Base-by-base conservation (phyloP, 23 red algal species). In the Gracilaria gracilis region DNA sequence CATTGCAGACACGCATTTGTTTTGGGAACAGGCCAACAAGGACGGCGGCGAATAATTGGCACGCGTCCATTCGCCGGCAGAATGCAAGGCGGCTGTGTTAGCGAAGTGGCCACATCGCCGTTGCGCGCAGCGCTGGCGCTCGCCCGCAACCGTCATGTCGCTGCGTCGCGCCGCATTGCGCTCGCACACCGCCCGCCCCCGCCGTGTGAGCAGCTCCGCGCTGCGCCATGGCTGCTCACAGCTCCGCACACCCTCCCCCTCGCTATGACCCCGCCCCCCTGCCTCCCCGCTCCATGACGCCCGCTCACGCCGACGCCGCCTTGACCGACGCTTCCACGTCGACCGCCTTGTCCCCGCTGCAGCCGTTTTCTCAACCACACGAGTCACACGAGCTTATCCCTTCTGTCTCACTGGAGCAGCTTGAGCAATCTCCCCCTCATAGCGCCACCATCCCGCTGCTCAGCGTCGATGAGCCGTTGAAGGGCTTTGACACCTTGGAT, bases 401-500 rank as follows among this genome's bases (percentile, higher is more conserved):
- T 2, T 75, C 69, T 4, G 17, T 75, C 39, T 4, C 69, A 1
- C n/a, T 75, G 35, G 37, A 75, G 37, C 37, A 75, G 23, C 69
- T 47, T 75, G 37, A 75, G 1, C 69, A 40, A 46, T 6, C 69
- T 3, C n/a, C 36, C 6, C 9, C 69, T 8, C 4, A 5, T 28
- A 7, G 8, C 8, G 16, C 37, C 8, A 12, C 69, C 69, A 46
- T 75, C 19, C 39, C 69, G 8, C 16, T 75, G 35, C 69, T 75
- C 36, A 9, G 9, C 36, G 35, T 37, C 29, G 69, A 75, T 27
- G 17, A 75, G 69, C 90, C 91, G 16, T 46, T 89, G 23, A 72
- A 76, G 59, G 93, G 85, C 83, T 95, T 95, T 42, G 76, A 95
- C 51, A 75, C 48, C 29, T 74, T 95, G 25, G 93, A 95, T 53